phyloP scores from a whole-genome alignment of 2,329 filamentous ascomycete genomes.

The Hypoxylon sp. region DNA sequence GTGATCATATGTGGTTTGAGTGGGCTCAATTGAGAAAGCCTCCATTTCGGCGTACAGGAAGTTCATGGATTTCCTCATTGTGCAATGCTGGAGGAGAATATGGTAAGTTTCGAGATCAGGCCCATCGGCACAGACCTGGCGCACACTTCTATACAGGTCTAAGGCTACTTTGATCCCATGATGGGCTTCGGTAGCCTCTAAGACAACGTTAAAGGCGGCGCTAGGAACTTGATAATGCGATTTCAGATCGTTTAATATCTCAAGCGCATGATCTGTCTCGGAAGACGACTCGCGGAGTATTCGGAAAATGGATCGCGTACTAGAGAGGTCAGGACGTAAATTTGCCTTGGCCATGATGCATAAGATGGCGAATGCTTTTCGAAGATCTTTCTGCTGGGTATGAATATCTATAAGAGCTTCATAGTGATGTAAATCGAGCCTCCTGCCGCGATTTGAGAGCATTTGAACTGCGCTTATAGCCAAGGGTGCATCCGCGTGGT shows the following conservation, averaged over 20 bases:
- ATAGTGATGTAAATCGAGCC: conserved; percentile 79
- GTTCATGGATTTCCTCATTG: conserved; percentile 49
- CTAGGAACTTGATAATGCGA: conserved; percentile 55
- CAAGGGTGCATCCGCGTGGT: conserved; percentile 75
- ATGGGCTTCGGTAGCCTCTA: conserved; percentile 55
- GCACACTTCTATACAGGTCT: conserved; percentile 57
- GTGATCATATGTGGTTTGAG: conserved; percentile 51
- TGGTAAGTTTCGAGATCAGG: conserved; percentile 57
- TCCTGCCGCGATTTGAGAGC: conserved; percentile 70
- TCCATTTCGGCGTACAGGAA: conserved; percentile 59
- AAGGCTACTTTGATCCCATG: conserved; percentile 51
- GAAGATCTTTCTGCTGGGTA: conserved; percentile 70
- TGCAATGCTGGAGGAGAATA: conserved; percentile 54
- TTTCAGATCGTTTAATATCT: conserved; percentile 69
- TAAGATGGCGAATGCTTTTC: conserved; percentile 77
- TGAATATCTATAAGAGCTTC: conserved; percentile 84
- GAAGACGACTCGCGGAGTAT: conserved; percentile 65
- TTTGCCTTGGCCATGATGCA: conserved; percentile 80
- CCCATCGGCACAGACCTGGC: conserved; percentile 54
- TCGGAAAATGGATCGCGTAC: conserved; percentile 74
- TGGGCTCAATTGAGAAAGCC: conserved; percentile 54
- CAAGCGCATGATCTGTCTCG: conserved; percentile 67
- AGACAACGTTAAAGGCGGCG: conserved; percentile 59
- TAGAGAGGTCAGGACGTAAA: conserved; percentile 68
- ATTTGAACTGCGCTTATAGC: conserved; percentile 79